These are phyloP conservation scores for Neurospora sp. DNA, from an alignment of 2,329 filamentous ascomycete genomes.

Conservation along the genomic window DNA sequence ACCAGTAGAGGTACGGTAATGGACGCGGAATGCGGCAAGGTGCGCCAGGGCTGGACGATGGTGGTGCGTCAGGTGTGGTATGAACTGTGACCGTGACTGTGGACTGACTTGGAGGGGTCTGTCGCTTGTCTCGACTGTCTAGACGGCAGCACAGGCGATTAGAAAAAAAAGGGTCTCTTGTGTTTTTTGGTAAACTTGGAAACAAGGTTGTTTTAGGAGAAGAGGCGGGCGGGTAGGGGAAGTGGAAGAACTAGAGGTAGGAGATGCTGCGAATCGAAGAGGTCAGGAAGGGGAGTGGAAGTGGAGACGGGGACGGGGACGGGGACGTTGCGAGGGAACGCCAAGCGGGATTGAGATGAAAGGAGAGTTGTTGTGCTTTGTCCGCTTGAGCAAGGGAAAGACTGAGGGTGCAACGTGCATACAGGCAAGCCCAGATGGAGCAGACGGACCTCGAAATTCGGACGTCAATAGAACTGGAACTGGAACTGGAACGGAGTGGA, in stretches of 20 bases:
- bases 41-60: not conserved
- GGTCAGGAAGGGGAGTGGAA: not conserved
- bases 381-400: not conserved
- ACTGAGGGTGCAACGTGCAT: not conserved
- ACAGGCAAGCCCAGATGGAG: constrained; percentile 3
- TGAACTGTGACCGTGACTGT: not conserved
- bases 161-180: not conserved
- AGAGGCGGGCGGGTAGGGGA: not conserved
- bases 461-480: constrained; percentile 12
- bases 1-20: not conserved
- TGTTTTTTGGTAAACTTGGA: not conserved
- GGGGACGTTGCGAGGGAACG: constrained; percentile 3
- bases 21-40: not conserved
- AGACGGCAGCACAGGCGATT: not conserved
- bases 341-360: constrained; percentile 5
- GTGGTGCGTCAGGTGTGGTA: not conserved
- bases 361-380: constrained; percentile 3
- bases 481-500: not conserved
- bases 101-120: not conserved
- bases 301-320: not conserved
- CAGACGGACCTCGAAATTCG: constrained; percentile 13
- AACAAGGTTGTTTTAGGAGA: not conserved
- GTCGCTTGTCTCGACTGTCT: not conserved
- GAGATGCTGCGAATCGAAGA: not conserved
- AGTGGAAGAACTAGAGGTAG: not conserved